Evolutionary conservation across 805 yeast genomes (phyloP).

Genomic region (Metschnikowia kunwiensis): DNA sequence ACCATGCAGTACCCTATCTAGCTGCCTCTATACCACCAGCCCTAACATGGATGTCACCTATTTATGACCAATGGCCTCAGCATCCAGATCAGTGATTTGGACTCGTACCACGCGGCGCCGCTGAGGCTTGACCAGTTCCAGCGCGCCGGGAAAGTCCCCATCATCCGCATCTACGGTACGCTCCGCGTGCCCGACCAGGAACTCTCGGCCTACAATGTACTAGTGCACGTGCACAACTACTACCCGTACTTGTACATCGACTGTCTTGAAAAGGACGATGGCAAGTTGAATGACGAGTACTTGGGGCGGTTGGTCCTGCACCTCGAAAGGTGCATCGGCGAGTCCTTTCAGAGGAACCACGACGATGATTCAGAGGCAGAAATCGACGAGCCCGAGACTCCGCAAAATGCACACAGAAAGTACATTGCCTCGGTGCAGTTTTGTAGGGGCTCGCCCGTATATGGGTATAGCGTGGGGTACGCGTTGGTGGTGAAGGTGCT

Average conservation of each 20-base stretch:
- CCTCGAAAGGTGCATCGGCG: constrained; percentile 43
- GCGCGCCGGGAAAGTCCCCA: constrained; percentile 57
- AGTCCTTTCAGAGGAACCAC: constrained; percentile 33
- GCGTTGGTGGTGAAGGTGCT: constrained; percentile 65
- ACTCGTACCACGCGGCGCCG: constrained; percentile 61
- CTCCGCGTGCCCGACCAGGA: constrained; percentile 45
- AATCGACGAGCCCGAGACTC: constrained; percentile 6
- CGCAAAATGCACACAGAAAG: constrained; percentile 21
- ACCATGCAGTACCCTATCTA: too few species aligned
- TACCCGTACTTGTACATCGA: constrained; percentile 78
- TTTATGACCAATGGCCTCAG: constrained; percentile 15
- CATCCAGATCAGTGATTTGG: constrained; percentile 61
- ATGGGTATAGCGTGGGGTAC: constrained; percentile 75
- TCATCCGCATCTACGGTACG: constrained; percentile 74
- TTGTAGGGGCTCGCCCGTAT: constrained; percentile 76
- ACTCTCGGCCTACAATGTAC: constrained; percentile 24
- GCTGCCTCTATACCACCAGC: too few species aligned
- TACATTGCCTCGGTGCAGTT: constrained; percentile 59
- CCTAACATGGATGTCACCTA: not conserved
- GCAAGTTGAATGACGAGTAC: constrained; percentile 21
- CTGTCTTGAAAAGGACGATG: constrained; percentile 42
- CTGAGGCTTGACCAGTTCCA: constrained; percentile 49
- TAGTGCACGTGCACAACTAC: constrained; percentile 77
- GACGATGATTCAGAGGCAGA: constrained; percentile 11
- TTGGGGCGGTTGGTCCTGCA: constrained; percentile 38